Percentiles rank a stretch among this genome's conserved stretches.
Evolutionary conservation across 176 grass and related monocot genomes (phyloP).

Genomic region (Aegilops sharonensis): DNA sequence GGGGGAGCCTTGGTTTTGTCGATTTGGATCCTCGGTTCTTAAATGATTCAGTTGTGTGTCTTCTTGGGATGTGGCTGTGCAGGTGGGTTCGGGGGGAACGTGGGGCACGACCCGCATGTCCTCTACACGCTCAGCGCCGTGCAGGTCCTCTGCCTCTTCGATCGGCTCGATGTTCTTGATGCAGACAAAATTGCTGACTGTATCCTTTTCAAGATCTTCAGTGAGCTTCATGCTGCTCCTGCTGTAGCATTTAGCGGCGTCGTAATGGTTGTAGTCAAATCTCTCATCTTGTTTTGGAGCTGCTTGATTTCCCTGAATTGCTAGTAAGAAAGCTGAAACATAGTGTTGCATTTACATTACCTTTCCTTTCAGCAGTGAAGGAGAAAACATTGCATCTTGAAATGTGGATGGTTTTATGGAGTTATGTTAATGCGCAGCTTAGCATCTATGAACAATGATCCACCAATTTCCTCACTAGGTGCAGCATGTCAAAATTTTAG

Average conservation of each 20-base stretch:
- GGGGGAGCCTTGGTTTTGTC: background rate
- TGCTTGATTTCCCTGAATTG: background rate
- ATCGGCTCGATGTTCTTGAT: slow-evolving; percentile 66
- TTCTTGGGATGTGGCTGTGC: slow-evolving; percentile 14
- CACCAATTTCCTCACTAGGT: background rate
- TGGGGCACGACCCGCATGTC: slow-evolving; percentile 79
- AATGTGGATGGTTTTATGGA: background rate
- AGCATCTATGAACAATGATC: background rate
- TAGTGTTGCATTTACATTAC: background rate
- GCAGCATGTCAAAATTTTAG: background rate
- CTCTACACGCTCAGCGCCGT: slow-evolving; percentile 77
- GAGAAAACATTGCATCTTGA: background rate
- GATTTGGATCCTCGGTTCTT: background rate
- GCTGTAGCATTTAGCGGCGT: background rate
- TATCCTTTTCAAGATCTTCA: slow-evolving; percentile 51
- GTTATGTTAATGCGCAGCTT: background rate
- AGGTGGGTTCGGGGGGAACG: slow-evolving; percentile 92
- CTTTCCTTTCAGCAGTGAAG: background rate
- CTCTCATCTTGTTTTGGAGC: slow-evolving; percentile 6
- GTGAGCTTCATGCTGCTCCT: background rate
- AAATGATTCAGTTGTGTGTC: background rate
- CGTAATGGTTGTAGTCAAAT: background rate
- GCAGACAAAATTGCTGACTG: slow-evolving; percentile 77
- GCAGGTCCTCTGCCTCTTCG: slow-evolving; percentile 78
- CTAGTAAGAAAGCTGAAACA: background rate